Evolutionary conservation across 129 eudicot genomes (phyloP).

Genomic region (Ambrosia trifida): DNA sequence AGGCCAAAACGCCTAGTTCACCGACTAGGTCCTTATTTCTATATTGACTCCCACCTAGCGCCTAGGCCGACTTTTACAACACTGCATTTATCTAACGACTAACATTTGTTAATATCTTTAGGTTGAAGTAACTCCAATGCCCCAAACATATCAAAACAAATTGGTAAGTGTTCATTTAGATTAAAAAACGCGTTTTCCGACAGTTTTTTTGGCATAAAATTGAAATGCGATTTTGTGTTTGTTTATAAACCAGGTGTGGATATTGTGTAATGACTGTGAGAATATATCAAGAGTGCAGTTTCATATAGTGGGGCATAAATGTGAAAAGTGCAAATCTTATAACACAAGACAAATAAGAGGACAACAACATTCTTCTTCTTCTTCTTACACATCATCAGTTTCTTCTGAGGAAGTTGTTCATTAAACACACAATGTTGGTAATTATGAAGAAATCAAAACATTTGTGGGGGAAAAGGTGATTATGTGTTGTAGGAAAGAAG

Average conservation of each 20-base stretch:
- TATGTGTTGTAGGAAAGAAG: too few relatives aligned
- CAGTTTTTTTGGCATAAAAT: background rate
- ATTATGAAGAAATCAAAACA: background rate
- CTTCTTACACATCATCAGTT: constrained; percentile 33
- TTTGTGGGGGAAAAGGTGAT: background rate
- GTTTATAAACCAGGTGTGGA: constrained; percentile 52
- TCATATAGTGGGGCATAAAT: constrained; percentile 66
- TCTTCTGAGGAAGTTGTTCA: constrained; percentile 32
- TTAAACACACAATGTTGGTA: constrained; percentile 16
- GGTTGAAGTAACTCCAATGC: constrained; percentile 62
- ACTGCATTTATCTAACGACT: too few relatives aligned
- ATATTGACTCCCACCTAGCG: too few relatives aligned
- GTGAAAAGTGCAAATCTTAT: constrained; percentile 53
- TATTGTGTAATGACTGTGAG: constrained; percentile 73
- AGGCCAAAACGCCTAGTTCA: too few relatives aligned
- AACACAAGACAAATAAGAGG: constrained; percentile 60
- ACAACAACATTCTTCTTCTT: constrained; percentile 34
- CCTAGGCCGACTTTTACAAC: too few relatives aligned
- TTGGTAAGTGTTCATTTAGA: constrained; percentile 39
- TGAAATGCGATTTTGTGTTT: constrained; percentile 13
- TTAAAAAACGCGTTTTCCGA: background rate
- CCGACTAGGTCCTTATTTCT: too few relatives aligned
- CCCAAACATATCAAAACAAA: constrained; percentile 49
- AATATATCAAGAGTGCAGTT: constrained; percentile 57
- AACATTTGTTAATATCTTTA: constrained; percentile 23